Percentiles rank a stretch among this genome's conserved stretches.
Evolutionary conservation across 2,329 filamentous ascomycete species (phyloP).

Genomic region (Didymella keratinophila): DNA sequence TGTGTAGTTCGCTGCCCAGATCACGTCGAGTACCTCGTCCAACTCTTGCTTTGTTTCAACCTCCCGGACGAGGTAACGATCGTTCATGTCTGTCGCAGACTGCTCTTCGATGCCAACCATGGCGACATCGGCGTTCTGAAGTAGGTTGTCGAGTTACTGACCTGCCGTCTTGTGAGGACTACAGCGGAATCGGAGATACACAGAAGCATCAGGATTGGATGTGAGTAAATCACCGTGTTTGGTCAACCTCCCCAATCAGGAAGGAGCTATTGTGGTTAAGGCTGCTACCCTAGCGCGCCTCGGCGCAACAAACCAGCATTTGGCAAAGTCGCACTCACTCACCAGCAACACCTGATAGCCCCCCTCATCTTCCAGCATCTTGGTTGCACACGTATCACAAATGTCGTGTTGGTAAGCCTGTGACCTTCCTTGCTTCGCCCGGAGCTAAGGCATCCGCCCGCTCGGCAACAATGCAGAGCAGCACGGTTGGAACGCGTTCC

Average conservation of each 20-base stretch:
- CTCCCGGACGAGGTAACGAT: constrained; percentile 38
- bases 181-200: constrained; percentile 40
- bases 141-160: constrained; percentile 20
- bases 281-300: constrained; percentile 25
- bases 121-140: constrained; percentile 29
- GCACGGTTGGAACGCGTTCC: constrained; percentile 21
- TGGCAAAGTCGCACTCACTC: constrained; percentile 30
- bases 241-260: constrained; percentile 33
- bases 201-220: constrained; percentile 30
- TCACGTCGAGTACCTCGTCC: constrained; percentile 42
- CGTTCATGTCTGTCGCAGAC: constrained; percentile 25
- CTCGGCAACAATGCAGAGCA: constrained; percentile 22
- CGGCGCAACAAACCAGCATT: constrained; percentile 29
- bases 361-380: constrained; percentile 24
- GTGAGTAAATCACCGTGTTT: constrained; percentile 34
- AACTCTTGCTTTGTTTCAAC: constrained; percentile 40
- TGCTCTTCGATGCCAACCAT: constrained; percentile 31
- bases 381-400: constrained; percentile 36
- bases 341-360: constrained; percentile 24
- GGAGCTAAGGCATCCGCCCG: constrained; percentile 16
- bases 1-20: constrained; percentile 47
- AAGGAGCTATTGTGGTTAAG: constrained; percentile 29
- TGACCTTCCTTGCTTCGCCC: constrained; percentile 35
- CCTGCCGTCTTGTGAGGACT: constrained; percentile 29
- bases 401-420: constrained; percentile 27